Evolutionary conservation across 2,329 filamentous ascomycete genomes (phyloP), one percentile per base, ranked within the genome.

Genomic region (Fusarium pseudonygamai): DNA sequence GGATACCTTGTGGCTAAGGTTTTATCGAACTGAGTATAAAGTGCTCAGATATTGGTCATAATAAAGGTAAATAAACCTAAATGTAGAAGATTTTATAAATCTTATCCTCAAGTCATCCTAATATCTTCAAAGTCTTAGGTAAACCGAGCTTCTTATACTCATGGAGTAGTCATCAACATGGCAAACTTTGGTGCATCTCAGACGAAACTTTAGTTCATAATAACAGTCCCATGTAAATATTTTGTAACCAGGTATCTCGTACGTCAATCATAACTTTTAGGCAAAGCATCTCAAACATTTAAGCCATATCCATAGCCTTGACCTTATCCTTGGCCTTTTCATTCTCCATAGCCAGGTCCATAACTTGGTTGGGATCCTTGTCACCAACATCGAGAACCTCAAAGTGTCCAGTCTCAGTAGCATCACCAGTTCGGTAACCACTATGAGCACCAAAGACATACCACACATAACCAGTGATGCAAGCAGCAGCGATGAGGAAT

Each of bases 381-480:
- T 75, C 72, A 39, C 72, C 72, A 22, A 68, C 72, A 39, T 74
- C 72, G 24, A 74, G 36, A 7, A 75, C 72, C 56, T 73, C 72
- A 37, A 71, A 66, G 30, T 73, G 49, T 1, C 72, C 69, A 43
- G 60, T 57, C 57, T 69, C 71, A 1, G 59, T 71, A 14, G 67
- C 71, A 12, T 62, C 53, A 20, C 78, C 78, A 40, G 77, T 79
- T 42, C 79, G 61, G 49, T 80, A 81, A 24, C 79, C 79, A 24
- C 78, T 76, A 70, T 80, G 78, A 58, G 73, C 77, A 32, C 79
- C 79, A 57, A 80, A 80, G 4, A 78, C 73, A 37, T 78, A 79
- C 79, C 79, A 81, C 28, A 78, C 74, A 40, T 79, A 80, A 16
- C 73, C 24, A 11, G 79, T 79, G 47, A 79, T 76, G 7, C 64